Base-by-base conservation (phyloP, 768 basidiomycete genomes). In the Termitomyces sp. region DNA sequence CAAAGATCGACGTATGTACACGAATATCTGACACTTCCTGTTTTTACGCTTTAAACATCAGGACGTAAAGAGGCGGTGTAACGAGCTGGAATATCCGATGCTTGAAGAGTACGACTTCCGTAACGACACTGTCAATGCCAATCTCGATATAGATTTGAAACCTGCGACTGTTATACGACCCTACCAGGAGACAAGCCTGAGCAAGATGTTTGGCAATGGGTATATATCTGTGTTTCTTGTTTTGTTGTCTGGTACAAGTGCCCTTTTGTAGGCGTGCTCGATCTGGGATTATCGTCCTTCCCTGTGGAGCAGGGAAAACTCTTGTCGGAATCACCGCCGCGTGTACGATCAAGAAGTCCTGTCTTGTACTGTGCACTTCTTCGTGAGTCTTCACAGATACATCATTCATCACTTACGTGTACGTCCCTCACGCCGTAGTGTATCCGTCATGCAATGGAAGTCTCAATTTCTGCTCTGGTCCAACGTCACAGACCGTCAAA, bases 151-250 rank as follows among this genome's bases (percentile, higher is more conserved):
- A 57, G 97, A 99, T 71, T 83, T 99, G 54, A 99, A 99, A 70
- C 97, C 97, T 3, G 90, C 94, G 36, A 98, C 97, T 2, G 90
- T 96, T 60, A 97, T 99, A 68, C 83, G 97, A 55, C 94, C 97
- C 14, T 99, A 99, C 72, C 97, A 99, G 72, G 96, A 98, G 74
- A 99, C 97, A 54, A 94, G 92, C 68, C 76, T 99, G 44, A 94
- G 93, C 63, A 99, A 99, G 75, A 99, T 99, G 97, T 99, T 99
- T 72, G 96, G 97, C 54, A 98, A 99, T 70, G 97, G 94, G 92
- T 94, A 71, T 54, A 60, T 16, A 59, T 52, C 62, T 22, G 28
- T 43, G 28, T 44, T 41, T 60, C 33, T 36, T 36, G 20, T 5
- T 54, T 49, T 47, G 46, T 44, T 50, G 22, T 51, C 54, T 49